Conservation (phyloP, 768 basidiomycete genomes). For the Xerocomus brunneocitrinus region DNA sequence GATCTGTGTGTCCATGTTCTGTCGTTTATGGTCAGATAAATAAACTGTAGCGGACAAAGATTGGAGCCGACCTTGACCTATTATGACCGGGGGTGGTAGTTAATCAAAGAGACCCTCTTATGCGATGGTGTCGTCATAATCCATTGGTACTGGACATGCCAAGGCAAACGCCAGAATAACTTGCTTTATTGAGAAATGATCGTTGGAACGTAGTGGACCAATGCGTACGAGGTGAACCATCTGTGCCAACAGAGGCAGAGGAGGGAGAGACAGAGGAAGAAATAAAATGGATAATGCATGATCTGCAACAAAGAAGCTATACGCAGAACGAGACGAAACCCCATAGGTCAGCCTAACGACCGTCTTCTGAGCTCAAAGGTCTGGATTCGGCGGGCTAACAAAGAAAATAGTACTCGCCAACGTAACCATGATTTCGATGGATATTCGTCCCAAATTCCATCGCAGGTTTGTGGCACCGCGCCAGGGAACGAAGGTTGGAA, state of each 20-base stretch:
- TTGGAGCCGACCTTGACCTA: constrained; percentile 1
- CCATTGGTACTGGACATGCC: not conserved
- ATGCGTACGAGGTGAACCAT: not conserved
- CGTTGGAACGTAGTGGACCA: not conserved
- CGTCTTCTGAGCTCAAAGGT: not conserved
- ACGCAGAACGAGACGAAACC: not conserved
- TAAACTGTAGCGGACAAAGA: not conserved
- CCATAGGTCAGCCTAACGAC: not conserved
- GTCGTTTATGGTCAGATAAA: not conserved
- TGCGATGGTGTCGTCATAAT: not conserved
- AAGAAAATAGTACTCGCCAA: not conserved
- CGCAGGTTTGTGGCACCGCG: not conserved
- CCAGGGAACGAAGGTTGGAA: not conserved
- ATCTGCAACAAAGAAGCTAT: not conserved
- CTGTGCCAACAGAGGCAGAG: not conserved
- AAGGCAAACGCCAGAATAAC: not conserved
- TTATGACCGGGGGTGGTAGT: not conserved
- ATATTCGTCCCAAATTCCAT: not conserved
- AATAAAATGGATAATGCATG: not conserved
- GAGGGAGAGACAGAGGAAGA: not conserved
- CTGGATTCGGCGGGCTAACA: not conserved
- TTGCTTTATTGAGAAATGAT: not conserved
- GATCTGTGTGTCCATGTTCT: not conserved
- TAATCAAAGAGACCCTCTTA: not conserved
- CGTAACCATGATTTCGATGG: not conserved